Percentiles rank a stretch among this genome's conserved stretches.
These are phyloP conservation scores for Fragaria iinumae DNA, from an alignment of 306 rosid species.

Conservation along the genomic window DNA sequence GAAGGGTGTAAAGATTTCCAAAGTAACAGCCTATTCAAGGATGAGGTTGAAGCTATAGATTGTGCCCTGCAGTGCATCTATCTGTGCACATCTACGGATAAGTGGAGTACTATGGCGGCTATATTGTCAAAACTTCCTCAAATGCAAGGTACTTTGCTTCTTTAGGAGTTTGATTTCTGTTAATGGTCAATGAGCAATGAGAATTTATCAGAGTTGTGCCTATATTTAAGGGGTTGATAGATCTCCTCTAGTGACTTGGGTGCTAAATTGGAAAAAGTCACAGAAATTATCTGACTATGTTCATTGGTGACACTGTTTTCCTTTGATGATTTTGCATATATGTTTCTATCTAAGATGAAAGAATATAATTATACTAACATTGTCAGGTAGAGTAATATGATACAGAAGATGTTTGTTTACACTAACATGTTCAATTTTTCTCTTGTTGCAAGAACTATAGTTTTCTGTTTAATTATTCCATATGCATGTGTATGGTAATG, in stretches of 20 bases:
- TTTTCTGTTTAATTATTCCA: not conserved
- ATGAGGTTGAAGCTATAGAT: conserved; percentile 74
- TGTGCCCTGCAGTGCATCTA: conserved; percentile 93
- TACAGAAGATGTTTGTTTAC: not conserved
- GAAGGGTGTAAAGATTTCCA: conserved; percentile 77
- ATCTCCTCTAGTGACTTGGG: not conserved
- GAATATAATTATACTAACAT: not conserved
- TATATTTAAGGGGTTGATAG: not conserved
- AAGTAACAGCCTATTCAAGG: conserved; percentile 51
- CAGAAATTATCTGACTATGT: not conserved
- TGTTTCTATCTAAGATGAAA: not conserved
- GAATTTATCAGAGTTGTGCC: not conserved
- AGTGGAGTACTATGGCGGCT: conserved; percentile 82
- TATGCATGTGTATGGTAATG: not conserved
- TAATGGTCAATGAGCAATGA: conserved; percentile 23
- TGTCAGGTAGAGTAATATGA: not conserved
- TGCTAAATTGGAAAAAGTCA: not conserved
- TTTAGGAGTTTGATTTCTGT: conserved; percentile 21
- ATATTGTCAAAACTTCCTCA: conserved; percentile 80
- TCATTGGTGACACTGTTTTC: not conserved
- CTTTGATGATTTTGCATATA: not conserved
- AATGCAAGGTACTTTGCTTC: conserved; percentile 60
- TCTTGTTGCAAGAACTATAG: not conserved
- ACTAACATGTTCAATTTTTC: not conserved
- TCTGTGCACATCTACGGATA: conserved; percentile 75